Conservation (phyloP, 2,329 filamentous ascomycete genomes). For the Pseudogymnoascus sp. region DNA sequence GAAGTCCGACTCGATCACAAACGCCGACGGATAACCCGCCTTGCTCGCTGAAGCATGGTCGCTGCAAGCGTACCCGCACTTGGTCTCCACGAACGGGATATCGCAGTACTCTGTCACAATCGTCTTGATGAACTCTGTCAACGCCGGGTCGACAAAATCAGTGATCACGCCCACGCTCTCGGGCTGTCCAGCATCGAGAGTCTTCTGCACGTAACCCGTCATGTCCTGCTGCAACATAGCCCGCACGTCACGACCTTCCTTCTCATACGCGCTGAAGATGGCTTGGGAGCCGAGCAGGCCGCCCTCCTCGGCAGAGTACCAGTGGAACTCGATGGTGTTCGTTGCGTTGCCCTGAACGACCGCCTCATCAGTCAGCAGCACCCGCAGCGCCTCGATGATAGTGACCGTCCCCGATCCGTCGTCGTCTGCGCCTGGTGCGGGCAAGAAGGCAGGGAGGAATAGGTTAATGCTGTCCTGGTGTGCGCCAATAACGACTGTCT, state of each 20-base stretch:
- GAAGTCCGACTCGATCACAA: slow-evolving; percentile 68
- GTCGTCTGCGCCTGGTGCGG: slow-evolving; percentile 89
- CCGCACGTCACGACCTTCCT: slow-evolving; percentile 65
- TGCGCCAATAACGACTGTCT: slow-evolving; percentile 80
- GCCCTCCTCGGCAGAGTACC: slow-evolving; percentile 87
- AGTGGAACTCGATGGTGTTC: slow-evolving; percentile 94
- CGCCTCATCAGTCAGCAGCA: slow-evolving; percentile 63
- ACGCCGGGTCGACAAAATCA: slow-evolving; percentile 73
- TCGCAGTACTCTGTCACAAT: slow-evolving; percentile 80
- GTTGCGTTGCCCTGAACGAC: slow-evolving; percentile 61
- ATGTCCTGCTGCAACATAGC: slow-evolving; percentile 99
- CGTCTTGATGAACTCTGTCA: slow-evolving; percentile 86
- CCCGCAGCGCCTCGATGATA: slow-evolving; percentile 82
- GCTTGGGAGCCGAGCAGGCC: slow-evolving; percentile 82
- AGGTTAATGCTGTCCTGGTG: slow-evolving; percentile 96
- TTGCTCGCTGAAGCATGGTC: slow-evolving; percentile 67
- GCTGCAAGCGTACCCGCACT: slow-evolving; percentile 79
- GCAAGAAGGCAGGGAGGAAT: slow-evolving; percentile 72
- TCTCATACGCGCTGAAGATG: slow-evolving; percentile 75
- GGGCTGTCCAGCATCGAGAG: slow-evolving; percentile 68
- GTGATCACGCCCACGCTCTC: slow-evolving; percentile 90
- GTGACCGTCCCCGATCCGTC: slow-evolving; percentile 90
- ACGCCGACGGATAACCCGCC: slow-evolving; percentile 65
- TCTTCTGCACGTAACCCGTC: slow-evolving; percentile 81
- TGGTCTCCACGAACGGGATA: slow-evolving; percentile 78